Conservation (phyloP, 495 filamentous ascomycete genomes). For the Penicillium dipodomyicola region DNA sequence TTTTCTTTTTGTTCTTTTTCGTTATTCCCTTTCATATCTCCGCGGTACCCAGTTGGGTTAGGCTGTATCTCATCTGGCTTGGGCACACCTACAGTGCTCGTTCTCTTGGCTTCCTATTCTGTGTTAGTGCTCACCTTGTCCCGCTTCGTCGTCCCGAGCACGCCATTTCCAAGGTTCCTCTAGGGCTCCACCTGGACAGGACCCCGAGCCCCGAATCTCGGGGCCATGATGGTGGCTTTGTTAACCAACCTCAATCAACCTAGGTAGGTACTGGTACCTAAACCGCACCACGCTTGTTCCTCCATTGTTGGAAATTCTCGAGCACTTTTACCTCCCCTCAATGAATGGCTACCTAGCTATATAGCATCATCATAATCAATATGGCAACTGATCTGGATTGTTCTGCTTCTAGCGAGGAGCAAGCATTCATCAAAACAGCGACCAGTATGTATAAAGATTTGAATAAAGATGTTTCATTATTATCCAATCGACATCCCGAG, state of each 20-base stretch:
- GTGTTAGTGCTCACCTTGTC: conserved; percentile 1
- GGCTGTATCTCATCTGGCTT: not conserved
- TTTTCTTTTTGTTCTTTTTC: not conserved
- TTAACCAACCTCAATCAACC: no score
- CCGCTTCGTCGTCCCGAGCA: not conserved
- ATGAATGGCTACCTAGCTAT: not conserved
- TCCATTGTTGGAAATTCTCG: no score
- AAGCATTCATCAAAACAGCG: not conserved
- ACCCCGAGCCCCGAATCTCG: no score
- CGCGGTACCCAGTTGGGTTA: not conserved
- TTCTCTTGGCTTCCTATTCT: not conserved
- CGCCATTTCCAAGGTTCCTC: not conserved
- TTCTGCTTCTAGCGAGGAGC: no score
- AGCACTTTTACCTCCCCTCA: not conserved
- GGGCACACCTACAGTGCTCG: not conserved
- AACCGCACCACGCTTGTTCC: not conserved
- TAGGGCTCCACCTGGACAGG: no score
- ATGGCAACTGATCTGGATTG: no score
- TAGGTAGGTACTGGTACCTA: not conserved
- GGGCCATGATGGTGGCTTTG: no score
- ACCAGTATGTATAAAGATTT: not conserved
- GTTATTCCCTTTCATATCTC: not conserved
- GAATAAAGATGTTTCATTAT: no score
- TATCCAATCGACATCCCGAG: no score
- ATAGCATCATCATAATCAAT: not conserved